Evolutionary conservation across 2,329 filamentous ascomycete genomes (phyloP).

Genomic region (Neonectria coccinea): DNA sequence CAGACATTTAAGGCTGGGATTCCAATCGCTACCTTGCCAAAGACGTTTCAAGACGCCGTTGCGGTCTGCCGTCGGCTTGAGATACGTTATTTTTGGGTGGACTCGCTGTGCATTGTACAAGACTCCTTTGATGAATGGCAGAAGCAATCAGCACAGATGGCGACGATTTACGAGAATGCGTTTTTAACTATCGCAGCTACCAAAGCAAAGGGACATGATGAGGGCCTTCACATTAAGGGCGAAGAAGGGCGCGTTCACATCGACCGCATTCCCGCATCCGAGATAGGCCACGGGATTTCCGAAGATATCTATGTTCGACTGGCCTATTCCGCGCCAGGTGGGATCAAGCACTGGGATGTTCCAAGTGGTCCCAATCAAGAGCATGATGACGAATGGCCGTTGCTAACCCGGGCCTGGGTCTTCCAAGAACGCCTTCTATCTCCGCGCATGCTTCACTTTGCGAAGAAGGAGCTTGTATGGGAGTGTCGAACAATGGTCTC

Average conservation of each 20-base stretch:
- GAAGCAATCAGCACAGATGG: slow-evolving; percentile 25
- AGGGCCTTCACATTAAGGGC: slow-evolving; percentile 8
- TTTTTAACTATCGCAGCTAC: slow-evolving; percentile 29
- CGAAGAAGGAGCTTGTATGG: slow-evolving; percentile 28
- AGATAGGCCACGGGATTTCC: slow-evolving; percentile 14
- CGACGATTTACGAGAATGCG: slow-evolving; percentile 27
- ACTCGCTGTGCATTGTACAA: slow-evolving; percentile 27
- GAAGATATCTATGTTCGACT: slow-evolving; percentile 28
- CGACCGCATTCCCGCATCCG: slow-evolving; percentile 10
- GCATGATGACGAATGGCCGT: slow-evolving; percentile 23
- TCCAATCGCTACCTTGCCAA: slow-evolving; percentile 10
- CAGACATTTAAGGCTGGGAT: slow-evolving; percentile 3
- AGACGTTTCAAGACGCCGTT: slow-evolving; percentile 25
- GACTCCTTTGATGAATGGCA: slow-evolving; percentile 23
- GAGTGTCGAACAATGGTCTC: slow-evolving; percentile 24
- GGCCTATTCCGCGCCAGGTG: not conserved
- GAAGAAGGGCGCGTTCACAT: not conserved
- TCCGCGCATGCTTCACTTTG: slow-evolving; percentile 31
- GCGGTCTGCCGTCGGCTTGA: slow-evolving; percentile 14
- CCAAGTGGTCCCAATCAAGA: not conserved
- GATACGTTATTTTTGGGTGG: slow-evolving; percentile 30
- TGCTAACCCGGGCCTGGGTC: slow-evolving; percentile 32
- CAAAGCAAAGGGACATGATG: slow-evolving; percentile 23
- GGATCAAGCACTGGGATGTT: slow-evolving; percentile 22
- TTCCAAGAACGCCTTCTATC: slow-evolving; percentile 35